Evolutionary conservation across 2,329 filamentous ascomycete genomes (phyloP), one percentile per base, ranked within the genome.

Genomic region (Mycosphaerella sp.): DNA sequence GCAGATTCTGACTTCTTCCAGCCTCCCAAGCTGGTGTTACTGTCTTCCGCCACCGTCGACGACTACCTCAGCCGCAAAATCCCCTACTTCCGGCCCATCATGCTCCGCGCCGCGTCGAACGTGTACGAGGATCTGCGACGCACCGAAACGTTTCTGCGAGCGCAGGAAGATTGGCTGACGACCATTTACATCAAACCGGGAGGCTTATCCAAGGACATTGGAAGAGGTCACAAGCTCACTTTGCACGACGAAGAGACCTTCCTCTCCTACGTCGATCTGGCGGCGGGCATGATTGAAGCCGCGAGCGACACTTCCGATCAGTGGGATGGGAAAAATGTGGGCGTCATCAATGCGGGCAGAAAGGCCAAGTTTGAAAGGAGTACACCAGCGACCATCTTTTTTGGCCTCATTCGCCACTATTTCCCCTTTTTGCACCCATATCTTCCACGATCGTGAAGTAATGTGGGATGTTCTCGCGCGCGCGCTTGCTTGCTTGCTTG

Each of bases 211-310:
- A 49, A 65, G 2, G 73, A 75, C 53, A 45, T 64, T 2, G 63
- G 67, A 56, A 63, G 69, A 0, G 76, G 76, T 2, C 73, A 79
- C 59, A 54, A 48, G 43, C 59, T 79, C 12, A 74, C 61, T 21
- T 51, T 74, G 1, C 63, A 67, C 44, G 62, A 71, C 7, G 63
- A 74, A 47, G 66, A 74, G 48, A 70, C 64, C 4, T 70, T 70
- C 29, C 31, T 79, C 2, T 69, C 64, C 1, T 79, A 74, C 46
- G 39, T 73, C 4, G 76, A 78, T 58, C 59, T 78, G 12, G 69
- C 74, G 1, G 75, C 72, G 1, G 76, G 62, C 0, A 79, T 79
- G 77, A 66, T 78, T 14, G 75, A 79, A 61, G 72, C 71, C 4
- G 74, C 70, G 0, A 44, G 55, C 34, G 55, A 55, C 38, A 43